Conservation (phyloP, 805 yeast species). For the Metschnikowia borealis region DNA sequence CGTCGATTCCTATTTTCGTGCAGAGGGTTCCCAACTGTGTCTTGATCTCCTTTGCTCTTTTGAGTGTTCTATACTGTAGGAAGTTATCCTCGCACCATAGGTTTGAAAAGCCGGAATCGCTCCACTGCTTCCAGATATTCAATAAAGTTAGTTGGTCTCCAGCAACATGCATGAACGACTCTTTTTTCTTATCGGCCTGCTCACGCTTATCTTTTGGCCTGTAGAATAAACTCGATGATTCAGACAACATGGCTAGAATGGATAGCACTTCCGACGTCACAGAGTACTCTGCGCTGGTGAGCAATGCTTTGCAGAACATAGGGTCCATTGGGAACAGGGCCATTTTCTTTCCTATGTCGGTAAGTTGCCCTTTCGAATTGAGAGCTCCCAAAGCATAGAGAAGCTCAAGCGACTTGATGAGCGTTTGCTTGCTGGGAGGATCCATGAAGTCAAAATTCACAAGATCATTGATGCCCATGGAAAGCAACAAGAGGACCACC, state of each 20-base stretch:
- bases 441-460: conserved; percentile 87
- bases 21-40: conserved; percentile 65
- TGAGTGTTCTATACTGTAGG: conserved; percentile 69
- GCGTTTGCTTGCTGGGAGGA: conserved; percentile 70
- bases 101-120: conserved; percentile 56
- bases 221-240: conserved; percentile 64
- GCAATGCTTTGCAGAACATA: conserved; percentile 71
- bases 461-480: conserved; percentile 81
- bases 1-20: conserved; percentile 43
- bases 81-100: conserved; percentile 86
- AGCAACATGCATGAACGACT: conserved; percentile 48
- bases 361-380: conserved; percentile 72
- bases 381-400: conserved; percentile 86
- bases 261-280: conserved; percentile 70
- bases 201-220: conserved; percentile 65
- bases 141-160: conserved; percentile 82
- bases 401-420: conserved; percentile 73
- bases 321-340: conserved; percentile 92
- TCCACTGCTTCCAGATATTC: conserved; percentile 77
- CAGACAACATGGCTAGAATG: conserved; percentile 80
- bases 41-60: conserved; percentile 64
- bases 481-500: conserved; percentile 70
- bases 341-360: conserved; percentile 78
- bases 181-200: conserved; percentile 61
- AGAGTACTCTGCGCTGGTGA: conserved; percentile 55